Percentiles rank a stretch among this genome's conserved stretches.
These are phyloP conservation scores for Candida tetrigidarum DNA, from an alignment of 1,139 yeast species.

Conservation along the genomic window DNA sequence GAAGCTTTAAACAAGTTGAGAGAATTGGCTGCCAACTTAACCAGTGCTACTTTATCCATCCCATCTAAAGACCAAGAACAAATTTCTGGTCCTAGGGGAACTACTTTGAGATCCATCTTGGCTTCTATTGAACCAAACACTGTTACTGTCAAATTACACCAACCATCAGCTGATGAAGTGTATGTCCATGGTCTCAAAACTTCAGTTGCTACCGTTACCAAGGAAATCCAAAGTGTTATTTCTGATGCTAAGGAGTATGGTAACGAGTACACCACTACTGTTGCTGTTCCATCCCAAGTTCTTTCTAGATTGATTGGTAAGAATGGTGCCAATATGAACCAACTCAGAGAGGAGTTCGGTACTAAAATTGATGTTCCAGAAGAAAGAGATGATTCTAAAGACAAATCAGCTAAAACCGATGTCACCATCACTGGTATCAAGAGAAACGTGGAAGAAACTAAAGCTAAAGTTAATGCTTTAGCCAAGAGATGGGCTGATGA, in stretches of 20 bases:
- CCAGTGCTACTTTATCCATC: conserved; percentile 54
- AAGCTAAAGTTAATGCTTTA: conserved; percentile 56
- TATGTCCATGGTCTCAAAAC: conserved; percentile 63
- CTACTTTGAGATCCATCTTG: conserved; percentile 58
- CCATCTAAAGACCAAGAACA: conserved; percentile 60
- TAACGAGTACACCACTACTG: conserved; percentile 56
- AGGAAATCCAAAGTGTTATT: conserved; percentile 57
- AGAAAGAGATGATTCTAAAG: conserved; percentile 30
- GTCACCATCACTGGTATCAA: conserved; percentile 76
- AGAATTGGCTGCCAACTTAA: conserved; percentile 58
- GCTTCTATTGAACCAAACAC: conserved; percentile 40
- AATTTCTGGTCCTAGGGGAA: conserved; percentile 59
- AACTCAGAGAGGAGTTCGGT: conserved; percentile 76
- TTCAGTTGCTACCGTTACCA: conserved; percentile 57
- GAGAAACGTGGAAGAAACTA: conserved; percentile 79
- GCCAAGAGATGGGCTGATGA: conserved; percentile 88
- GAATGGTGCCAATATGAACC: conserved; percentile 75
- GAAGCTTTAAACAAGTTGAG: conserved; percentile 59
- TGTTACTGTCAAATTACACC: conserved; percentile 46
- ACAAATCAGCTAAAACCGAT: conserved; percentile 52
- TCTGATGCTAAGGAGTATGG: conserved; percentile 69
- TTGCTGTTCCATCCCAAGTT: conserved; percentile 66
- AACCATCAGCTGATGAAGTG: conserved; percentile 56
- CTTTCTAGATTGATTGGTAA: conserved; percentile 88
- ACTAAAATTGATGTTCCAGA: conserved; percentile 70